phyloP scores from a whole-genome alignment of 495 filamentous ascomycete genomes.

The Podospora appendiculata region DNA sequence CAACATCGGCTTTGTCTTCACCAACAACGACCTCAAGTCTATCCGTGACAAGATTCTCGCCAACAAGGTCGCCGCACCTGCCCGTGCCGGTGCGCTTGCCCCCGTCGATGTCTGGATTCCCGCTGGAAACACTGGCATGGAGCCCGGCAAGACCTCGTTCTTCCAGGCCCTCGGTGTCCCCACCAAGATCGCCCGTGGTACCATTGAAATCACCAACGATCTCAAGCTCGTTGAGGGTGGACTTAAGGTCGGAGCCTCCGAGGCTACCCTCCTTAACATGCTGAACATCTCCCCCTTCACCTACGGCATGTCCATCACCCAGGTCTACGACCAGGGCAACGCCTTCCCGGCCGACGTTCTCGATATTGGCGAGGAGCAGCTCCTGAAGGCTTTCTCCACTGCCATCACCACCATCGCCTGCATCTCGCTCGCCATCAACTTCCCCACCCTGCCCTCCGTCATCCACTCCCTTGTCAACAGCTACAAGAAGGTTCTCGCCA shows the following conservation, averaged over 20 bases:
- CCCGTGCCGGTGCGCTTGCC: slow-evolving; percentile 92
- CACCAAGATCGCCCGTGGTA: slow-evolving; percentile 99
- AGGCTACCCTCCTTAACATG: slow-evolving; percentile 98
- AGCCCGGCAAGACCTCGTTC: slow-evolving; percentile 99
- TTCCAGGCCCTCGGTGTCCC: slow-evolving; percentile 99
- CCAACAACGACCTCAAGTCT: slow-evolving; percentile 87
- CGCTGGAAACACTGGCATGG: slow-evolving; percentile 99
- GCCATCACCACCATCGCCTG: slow-evolving; percentile 82
- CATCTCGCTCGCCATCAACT: slow-evolving; percentile 85
- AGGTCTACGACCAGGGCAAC: slow-evolving; percentile 96
- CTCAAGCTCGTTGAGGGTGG: slow-evolving; percentile 94
- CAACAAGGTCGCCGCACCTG: slow-evolving; percentile 96
- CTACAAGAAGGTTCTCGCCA: slow-evolving; percentile 94
- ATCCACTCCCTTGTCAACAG: slow-evolving; percentile 90
- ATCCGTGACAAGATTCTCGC: slow-evolving; percentile 88
- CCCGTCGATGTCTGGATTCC: slow-evolving; percentile 86
- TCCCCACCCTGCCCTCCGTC: slow-evolving; percentile 93
- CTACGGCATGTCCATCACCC: slow-evolving; percentile 92
- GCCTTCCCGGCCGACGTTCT: slow-evolving; percentile 75
- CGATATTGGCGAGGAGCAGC: slow-evolving; percentile 88
- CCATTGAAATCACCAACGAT: slow-evolving; percentile 98
- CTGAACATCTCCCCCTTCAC: slow-evolving; percentile 99
- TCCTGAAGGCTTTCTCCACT: slow-evolving; percentile 72
- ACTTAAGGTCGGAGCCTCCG: slow-evolving; percentile 93
- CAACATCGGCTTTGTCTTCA: slow-evolving; percentile 99